These are phyloP conservation scores for Gryganskiella cystojenkinii DNA, from an alignment of 192 early-diverging fungal species.

Conservation along the genomic window DNA sequence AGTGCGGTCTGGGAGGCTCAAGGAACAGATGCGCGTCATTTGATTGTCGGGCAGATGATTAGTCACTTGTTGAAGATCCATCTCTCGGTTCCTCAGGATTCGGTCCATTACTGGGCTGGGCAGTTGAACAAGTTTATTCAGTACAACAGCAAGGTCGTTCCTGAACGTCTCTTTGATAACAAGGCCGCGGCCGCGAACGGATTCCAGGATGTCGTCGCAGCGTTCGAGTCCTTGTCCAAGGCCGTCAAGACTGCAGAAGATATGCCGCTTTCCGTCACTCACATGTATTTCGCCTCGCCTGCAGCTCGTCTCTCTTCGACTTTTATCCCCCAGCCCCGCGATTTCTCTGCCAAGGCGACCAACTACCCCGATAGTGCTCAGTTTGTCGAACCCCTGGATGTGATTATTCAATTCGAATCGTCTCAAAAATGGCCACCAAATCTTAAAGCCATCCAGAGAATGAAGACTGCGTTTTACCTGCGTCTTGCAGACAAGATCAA, in stretches of 20 bases:
- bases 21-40: conserved; percentile 69
- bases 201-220: conserved; percentile 74
- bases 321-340: conserved; percentile 76
- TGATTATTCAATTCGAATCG: conserved; percentile 85
- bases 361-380: conserved; percentile 57
- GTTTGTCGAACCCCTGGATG: conserved; percentile 79
- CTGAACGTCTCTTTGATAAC: conserved; percentile 56
- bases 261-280: conserved; percentile 73
- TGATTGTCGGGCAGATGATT: conserved; percentile 86
- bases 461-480: conserved; percentile 91
- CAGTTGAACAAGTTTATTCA: conserved; percentile 73
- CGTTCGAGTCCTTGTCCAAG: conserved; percentile 74
- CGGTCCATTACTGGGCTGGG: conserved; percentile 71
- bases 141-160: conserved; percentile 57
- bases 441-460: conserved; percentile 84
- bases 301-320: conserved; percentile 80
- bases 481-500: conserved; percentile 74
- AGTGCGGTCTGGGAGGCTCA: conserved; percentile 84
- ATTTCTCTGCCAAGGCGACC: conserved; percentile 44
- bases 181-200: conserved; percentile 53
- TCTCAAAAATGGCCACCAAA: conserved; percentile 93
- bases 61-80: conserved; percentile 82
- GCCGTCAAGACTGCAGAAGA: conserved; percentile 68
- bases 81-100: conserved; percentile 62
- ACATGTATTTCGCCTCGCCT: conserved; percentile 66